phyloP scores from a whole-genome alignment of 495 filamentous ascomycete species.

The Diplogelasinospora grovesii region DNA sequence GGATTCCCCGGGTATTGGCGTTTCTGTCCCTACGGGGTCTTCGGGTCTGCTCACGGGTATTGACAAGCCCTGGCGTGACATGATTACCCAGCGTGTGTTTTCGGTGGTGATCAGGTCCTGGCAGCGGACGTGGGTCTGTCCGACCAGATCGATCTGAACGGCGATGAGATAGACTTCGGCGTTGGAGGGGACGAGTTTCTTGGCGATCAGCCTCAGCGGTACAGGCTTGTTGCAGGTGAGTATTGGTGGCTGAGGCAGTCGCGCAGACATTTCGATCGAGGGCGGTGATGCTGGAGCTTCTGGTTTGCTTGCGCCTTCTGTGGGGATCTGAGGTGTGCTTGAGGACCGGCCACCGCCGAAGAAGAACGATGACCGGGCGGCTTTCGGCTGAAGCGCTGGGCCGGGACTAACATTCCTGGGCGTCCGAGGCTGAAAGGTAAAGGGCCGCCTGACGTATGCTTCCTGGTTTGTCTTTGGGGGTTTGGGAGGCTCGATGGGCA shows the following conservation, averaged over 20 bases:
- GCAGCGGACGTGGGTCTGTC: slow-evolving; percentile 69
- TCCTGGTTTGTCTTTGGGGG: slow-evolving; percentile 62
- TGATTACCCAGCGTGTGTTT: slow-evolving; percentile 58
- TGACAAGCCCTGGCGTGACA: slow-evolving; percentile 58
- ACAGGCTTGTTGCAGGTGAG: slow-evolving; percentile 82
- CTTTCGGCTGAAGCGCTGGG: too few relatives aligned
- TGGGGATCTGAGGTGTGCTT: slow-evolving; percentile 1
- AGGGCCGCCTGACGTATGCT: slow-evolving; percentile 73
- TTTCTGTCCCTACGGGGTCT: slow-evolving; percentile 58
- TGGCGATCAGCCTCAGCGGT: slow-evolving; percentile 71
- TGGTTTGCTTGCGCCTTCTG: slow-evolving; percentile 1
- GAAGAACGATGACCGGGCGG: slow-evolving; percentile 47
- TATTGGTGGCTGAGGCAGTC: slow-evolving; percentile 82
- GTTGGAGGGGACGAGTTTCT: slow-evolving; percentile 58
- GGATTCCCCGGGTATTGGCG: slow-evolving; percentile 53
- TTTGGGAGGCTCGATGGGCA: slow-evolving; percentile 86
- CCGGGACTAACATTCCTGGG: slow-evolving; percentile 17
- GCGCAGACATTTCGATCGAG: slow-evolving; percentile 60
- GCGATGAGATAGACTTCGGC: slow-evolving; percentile 67
- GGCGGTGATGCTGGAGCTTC: slow-evolving; percentile 21
- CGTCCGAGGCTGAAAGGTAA: slow-evolving; percentile 54
- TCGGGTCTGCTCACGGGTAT: slow-evolving; percentile 52
- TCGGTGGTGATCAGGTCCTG: slow-evolving; percentile 63
- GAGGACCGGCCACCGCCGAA: slow-evolving; percentile 33
- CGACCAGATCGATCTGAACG: slow-evolving; percentile 73